These are phyloP conservation scores for Brasilioporus rufonigricans DNA, from an alignment of 768 basidiomycete genomes.

Conservation along the genomic window DNA sequence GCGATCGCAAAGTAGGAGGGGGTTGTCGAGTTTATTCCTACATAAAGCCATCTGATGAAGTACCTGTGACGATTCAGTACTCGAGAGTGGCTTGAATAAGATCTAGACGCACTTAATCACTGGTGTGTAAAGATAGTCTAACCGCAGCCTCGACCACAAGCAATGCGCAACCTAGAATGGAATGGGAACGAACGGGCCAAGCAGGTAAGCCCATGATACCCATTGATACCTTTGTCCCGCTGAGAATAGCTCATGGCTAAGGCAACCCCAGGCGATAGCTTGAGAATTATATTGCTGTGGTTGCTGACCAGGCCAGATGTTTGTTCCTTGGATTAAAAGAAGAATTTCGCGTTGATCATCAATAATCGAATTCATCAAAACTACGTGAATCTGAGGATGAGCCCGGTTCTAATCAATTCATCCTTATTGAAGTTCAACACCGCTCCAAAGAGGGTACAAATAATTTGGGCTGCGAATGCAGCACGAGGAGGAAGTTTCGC, in stretches of 20 bases:
- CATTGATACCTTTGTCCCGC: slow-evolving; percentile 34
- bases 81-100: too few species aligned
- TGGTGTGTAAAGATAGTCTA: slow-evolving; percentile 34
- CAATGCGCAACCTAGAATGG: slow-evolving; percentile 42
- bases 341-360: slow-evolving; percentile 49
- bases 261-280: slow-evolving; percentile 43
- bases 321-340: slow-evolving; percentile 54
- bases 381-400: slow-evolving; percentile 32
- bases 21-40: slow-evolving; percentile 55
- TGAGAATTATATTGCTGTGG: slow-evolving; percentile 31
- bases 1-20: slow-evolving; percentile 50
- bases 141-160: slow-evolving; percentile 32
- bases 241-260: slow-evolving; percentile 35
- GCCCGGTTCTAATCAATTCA: slow-evolving; percentile 18
- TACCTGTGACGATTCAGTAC: slow-evolving; percentile 19
- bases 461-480: slow-evolving; percentile 62
- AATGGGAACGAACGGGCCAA: slow-evolving; percentile 36
- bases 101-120: slow-evolving; percentile 26
- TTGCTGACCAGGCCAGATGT: slow-evolving; percentile 33
- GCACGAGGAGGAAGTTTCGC: slow-evolving; percentile 67
- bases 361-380: slow-evolving; percentile 58
- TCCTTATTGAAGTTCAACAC: slow-evolving; percentile 51
- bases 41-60: slow-evolving; percentile 44
- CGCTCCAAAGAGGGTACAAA: slow-evolving; percentile 26
- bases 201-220: slow-evolving; percentile 39